phyloP scores from a whole-genome alignment of 1,139 yeast genomes.

The Yamadazyma dushanensis region DNA sequence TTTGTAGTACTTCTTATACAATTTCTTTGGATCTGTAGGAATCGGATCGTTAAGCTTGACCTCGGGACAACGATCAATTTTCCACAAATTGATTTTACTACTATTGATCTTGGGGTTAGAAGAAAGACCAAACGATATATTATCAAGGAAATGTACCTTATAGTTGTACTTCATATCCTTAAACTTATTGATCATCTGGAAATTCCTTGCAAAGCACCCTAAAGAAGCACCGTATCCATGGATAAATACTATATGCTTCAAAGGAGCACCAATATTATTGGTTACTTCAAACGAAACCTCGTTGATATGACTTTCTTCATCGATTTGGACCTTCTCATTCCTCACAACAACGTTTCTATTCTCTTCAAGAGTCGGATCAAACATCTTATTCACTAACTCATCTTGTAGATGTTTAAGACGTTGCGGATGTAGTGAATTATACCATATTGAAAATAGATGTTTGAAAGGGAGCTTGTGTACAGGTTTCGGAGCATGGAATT shows the following conservation, averaged over 20 bases:
- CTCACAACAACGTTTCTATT: constrained; percentile 24
- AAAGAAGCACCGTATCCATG: constrained; percentile 94
- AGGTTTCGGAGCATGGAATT: constrained; percentile 5
- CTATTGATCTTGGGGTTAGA: constrained; percentile 53
- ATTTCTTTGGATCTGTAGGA: constrained; percentile 29
- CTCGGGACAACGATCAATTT: constrained; percentile 29
- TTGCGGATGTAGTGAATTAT: constrained; percentile 27
- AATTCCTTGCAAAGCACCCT: constrained; percentile 81
- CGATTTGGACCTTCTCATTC: constrained; percentile 26
- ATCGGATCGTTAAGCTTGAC: constrained; percentile 30
- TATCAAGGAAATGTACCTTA: constrained; percentile 73
- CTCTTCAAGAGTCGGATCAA: constrained; percentile 22
- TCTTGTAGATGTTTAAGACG: constrained; percentile 33
- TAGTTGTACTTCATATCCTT: constrained; percentile 41
- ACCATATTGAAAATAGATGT: constrained; percentile 25
- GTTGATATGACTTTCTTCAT: constrained; percentile 30
- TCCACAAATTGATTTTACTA: constrained; percentile 17
- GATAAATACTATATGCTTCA: constrained; percentile 59
- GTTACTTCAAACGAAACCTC: constrained; percentile 36
- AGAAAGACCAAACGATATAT: constrained; percentile 83
- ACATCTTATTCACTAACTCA: constrained; percentile 37
- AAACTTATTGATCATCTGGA: constrained; percentile 47
- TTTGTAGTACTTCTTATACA: constrained; percentile 45
- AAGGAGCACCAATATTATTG: constrained; percentile 21
- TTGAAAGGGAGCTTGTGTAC: constrained; percentile 10